These are phyloP conservation scores for Osmanthus fragrans DNA, from an alignment of 257 asterid genomes.

Conservation along the genomic window DNA sequence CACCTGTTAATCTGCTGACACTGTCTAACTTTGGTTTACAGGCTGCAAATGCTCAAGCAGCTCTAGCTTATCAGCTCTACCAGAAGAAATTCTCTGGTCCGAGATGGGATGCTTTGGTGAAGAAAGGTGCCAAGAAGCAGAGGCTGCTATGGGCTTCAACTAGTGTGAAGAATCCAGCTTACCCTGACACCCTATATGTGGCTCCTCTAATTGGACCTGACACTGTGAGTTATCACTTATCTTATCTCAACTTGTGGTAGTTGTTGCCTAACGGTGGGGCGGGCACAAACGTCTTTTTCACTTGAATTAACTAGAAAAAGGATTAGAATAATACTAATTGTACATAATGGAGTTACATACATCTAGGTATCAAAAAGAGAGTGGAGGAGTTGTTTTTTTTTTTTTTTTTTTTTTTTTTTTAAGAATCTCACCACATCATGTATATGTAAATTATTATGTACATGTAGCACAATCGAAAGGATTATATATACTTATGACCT, in stretches of 20 bases:
- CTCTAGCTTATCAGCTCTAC: slow-evolving; percentile 86
- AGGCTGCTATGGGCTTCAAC: slow-evolving; percentile 99
- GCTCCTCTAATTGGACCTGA: slow-evolving; percentile 99
- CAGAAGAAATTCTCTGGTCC: slow-evolving; percentile 97
- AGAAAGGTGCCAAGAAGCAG: slow-evolving; percentile 99
- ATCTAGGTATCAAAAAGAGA: too few relatives aligned
- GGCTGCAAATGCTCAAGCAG: slow-evolving; percentile 99
- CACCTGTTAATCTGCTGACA: slow-evolving; percentile 5
- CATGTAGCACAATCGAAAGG: too few relatives aligned
- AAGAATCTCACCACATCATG: too few relatives aligned
- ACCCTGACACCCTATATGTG: slow-evolving; percentile 93
- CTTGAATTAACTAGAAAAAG: not conserved
- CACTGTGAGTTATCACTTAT: slow-evolving; percentile 60
- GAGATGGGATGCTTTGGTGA: slow-evolving; percentile 97
- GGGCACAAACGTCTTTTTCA: not conserved
- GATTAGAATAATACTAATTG: not conserved
- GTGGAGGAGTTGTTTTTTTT: too few relatives aligned
- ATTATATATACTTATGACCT: not conserved
- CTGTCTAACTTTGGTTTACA: slow-evolving; percentile 27
- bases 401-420: too few relatives aligned
- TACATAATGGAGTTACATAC: too few relatives aligned
- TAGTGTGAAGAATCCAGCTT: slow-evolving; percentile 98
- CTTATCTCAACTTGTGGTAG: slow-evolving; percentile 19
- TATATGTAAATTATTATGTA: too few relatives aligned
- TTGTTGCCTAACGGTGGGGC: slow-evolving; percentile 19